Percentiles rank a stretch among this genome's conserved stretches.
These are phyloP conservation scores for Ocimum tenuiflorum DNA, from an alignment of 257 asterid genomes.

Conservation along the genomic window DNA sequence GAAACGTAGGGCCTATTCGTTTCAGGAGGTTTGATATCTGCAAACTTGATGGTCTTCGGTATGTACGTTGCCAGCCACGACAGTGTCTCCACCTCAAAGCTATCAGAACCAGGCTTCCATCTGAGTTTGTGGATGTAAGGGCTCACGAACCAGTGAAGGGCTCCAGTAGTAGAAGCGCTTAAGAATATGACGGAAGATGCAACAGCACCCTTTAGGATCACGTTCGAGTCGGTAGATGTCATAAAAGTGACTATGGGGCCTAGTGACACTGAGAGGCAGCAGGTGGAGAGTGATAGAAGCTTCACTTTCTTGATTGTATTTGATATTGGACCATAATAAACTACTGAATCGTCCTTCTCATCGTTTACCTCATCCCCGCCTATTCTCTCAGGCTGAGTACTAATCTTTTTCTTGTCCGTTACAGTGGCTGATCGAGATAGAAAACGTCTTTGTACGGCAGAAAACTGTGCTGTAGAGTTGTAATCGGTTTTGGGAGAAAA, in stretches of 20 bases:
- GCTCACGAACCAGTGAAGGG: slow-evolving; percentile 93
- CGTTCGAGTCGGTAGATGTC: slow-evolving; percentile 72
- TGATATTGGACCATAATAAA: slow-evolving; percentile 81
- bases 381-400: slow-evolving; percentile 51
- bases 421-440: slow-evolving; percentile 41
- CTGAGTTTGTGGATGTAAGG: slow-evolving; percentile 85
- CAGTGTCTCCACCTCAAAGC: slow-evolving; percentile 92
- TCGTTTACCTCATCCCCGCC: slow-evolving; percentile 36
- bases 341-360: slow-evolving; percentile 44
- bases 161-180: slow-evolving; percentile 84
- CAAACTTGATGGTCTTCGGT: slow-evolving; percentile 65
- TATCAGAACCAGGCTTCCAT: slow-evolving; percentile 94
- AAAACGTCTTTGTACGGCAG: slow-evolving; percentile 36
- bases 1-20: slow-evolving; percentile 83
- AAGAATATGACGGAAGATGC: slow-evolving; percentile 76
- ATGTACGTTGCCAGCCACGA: slow-evolving; percentile 72
- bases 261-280: slow-evolving; percentile 84
- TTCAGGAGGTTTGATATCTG: slow-evolving; percentile 67
- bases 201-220: slow-evolving; percentile 86
- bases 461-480: slow-evolving; percentile 20
- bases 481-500: slow-evolving; percentile 11
- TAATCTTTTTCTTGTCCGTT: slow-evolving; percentile 48
- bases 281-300: slow-evolving; percentile 89
- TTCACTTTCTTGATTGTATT: slow-evolving; percentile 82
- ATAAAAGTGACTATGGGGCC: slow-evolving; percentile 95